phyloP scores from a whole-genome alignment of 78 protist species.

The Dictyostelium firmibasis region DNA sequence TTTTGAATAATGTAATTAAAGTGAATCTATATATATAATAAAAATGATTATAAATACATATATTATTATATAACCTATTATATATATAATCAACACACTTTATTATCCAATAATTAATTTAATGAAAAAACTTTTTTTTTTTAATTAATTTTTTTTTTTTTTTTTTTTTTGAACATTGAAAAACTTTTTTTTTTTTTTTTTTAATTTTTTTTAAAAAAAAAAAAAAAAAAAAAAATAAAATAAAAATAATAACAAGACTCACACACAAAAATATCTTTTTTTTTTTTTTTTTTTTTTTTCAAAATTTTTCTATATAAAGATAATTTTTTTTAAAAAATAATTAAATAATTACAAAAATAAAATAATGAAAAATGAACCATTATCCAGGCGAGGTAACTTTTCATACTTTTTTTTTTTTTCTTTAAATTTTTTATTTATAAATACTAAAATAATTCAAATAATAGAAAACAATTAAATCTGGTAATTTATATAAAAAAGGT shows the following conservation, averaged over 20 bases:
- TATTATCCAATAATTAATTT: not conserved
- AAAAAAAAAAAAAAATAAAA: not conserved
- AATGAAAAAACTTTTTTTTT: not conserved
- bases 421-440: too few relatives aligned
- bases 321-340: not conserved
- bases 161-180: not conserved
- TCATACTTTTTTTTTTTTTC: not conserved
- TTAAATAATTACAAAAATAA: not conserved
- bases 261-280: not conserved
- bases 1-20: not conserved
- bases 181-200: not conserved
- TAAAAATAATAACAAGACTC: not conserved
- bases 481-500: constrained; percentile 58
- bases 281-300: not conserved
- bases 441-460: too few relatives aligned
- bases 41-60: not conserved
- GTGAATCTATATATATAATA: not conserved
- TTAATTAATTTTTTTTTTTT: not conserved
- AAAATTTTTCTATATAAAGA: not conserved
- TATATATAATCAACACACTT: not conserved
- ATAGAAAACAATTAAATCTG: constrained; percentile 41
- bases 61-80: not conserved
- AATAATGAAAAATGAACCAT: not conserved
- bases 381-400: not conserved
- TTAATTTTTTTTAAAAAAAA: not conserved